These are phyloP conservation scores for Candida maltosa DNA, from an alignment of 805 yeast species.

Conservation along the genomic window DNA sequence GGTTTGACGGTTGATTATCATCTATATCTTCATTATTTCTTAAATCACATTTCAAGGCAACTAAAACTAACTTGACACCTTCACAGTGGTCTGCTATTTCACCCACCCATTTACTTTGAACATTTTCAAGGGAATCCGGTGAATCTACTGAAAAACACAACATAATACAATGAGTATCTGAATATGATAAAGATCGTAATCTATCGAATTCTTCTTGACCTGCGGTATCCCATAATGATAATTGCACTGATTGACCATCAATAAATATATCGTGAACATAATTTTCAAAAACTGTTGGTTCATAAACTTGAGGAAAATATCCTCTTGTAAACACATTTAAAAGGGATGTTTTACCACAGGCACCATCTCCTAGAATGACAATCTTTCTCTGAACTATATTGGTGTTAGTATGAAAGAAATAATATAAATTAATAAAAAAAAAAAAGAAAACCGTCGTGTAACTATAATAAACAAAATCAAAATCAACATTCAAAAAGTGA, in stretches of 20 bases:
- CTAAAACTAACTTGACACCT: slow-evolving; percentile 89
- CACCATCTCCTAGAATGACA: slow-evolving; percentile 96
- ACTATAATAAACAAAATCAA: background rate
- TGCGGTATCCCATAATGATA: slow-evolving; percentile 97
- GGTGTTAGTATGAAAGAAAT: slow-evolving; percentile 5
- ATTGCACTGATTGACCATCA: slow-evolving; percentile 87
- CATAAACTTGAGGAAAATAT: slow-evolving; percentile 96
- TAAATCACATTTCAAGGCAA: slow-evolving; percentile 91
- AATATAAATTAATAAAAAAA: background rate
- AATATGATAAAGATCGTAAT: slow-evolving; percentile 84
- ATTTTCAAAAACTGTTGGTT: slow-evolving; percentile 96
- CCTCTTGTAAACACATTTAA: slow-evolving; percentile 95
- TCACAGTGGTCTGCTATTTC: slow-evolving; percentile 97
- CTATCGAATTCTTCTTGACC: slow-evolving; percentile 98
- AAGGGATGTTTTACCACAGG: slow-evolving; percentile 95
- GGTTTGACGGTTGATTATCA: slow-evolving; percentile 29
- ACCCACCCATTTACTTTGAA: slow-evolving; percentile 94
- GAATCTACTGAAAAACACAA: slow-evolving; percentile 94
- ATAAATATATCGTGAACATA: slow-evolving; percentile 96
- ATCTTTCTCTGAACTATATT: slow-evolving; percentile 76
- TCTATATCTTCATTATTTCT: slow-evolving; percentile 58
- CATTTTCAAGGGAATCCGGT: slow-evolving; percentile 90
- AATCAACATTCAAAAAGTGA: background rate
- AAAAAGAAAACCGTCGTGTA: too few relatives aligned
- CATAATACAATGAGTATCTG: slow-evolving; percentile 96